These are phyloP conservation scores for Globisporangium radiosum DNA, from an alignment of 352 stramenopile genomes.

Conservation along the genomic window DNA sequence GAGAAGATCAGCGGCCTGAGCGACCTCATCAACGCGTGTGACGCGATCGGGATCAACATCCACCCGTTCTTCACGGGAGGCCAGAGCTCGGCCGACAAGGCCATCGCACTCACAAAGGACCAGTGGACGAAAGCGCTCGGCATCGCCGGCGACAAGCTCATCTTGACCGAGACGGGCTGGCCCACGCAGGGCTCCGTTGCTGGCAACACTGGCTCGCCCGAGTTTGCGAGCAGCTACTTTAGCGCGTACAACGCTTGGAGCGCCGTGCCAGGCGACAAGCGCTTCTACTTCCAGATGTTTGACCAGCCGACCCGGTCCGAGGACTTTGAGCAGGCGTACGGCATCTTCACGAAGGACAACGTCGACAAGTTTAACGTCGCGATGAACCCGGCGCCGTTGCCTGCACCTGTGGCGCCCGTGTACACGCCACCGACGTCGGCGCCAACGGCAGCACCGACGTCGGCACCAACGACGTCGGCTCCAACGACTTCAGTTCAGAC, in stretches of 20 bases:
- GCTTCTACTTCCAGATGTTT: conserved; percentile 81
- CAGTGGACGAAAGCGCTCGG: conserved; percentile 41
- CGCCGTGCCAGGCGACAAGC: conserved; percentile 32
- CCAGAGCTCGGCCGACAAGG: conserved; percentile 22
- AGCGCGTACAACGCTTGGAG: conserved; percentile 59
- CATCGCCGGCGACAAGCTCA: conserved; percentile 33
- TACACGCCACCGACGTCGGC: not conserved
- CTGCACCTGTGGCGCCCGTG: not conserved
- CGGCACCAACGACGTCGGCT: conserved; percentile 5
- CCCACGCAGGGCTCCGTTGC: conserved; percentile 28
- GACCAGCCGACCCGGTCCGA: conserved; percentile 39
- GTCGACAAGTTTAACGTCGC: conserved; percentile 48
- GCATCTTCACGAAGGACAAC: conserved; percentile 33
- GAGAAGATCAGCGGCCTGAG: conserved; percentile 25
- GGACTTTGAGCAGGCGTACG: conserved; percentile 47
- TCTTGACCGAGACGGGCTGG: conserved; percentile 54
- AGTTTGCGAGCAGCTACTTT: conserved; percentile 42
- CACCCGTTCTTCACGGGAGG: conserved; percentile 56
- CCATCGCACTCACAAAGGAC: conserved; percentile 40
- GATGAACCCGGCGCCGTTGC: not conserved
- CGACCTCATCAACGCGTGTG: conserved; percentile 33
- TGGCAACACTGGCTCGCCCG: conserved; percentile 30
- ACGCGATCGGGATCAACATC: conserved; percentile 51
- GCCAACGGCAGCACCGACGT: not conserved
- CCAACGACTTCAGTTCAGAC: conserved; percentile 2